Evolutionary conservation across 257 asterid genomes (phyloP).

Genomic region (Orobanche coerulescens): DNA sequence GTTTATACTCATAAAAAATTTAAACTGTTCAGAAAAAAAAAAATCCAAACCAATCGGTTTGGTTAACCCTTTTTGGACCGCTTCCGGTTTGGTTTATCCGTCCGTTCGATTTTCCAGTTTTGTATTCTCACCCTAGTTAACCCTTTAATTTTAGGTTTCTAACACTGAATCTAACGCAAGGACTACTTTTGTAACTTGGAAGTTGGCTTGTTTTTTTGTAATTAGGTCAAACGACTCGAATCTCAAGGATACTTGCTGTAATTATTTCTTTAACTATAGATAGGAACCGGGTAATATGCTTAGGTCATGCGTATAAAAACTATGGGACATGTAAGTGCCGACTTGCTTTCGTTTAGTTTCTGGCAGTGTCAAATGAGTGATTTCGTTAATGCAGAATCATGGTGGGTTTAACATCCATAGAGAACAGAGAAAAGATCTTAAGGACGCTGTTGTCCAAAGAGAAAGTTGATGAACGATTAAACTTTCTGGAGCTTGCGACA

Average conservation of each 20-base stretch:
- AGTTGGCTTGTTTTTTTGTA: no score
- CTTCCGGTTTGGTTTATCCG: no score
- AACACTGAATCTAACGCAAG: background rate
- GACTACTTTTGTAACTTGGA: no score
- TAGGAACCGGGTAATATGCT: background rate
- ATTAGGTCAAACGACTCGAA: no score
- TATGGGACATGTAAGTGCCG: background rate
- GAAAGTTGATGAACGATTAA: conserved; percentile 47
- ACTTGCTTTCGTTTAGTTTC: background rate
- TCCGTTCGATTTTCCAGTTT: no score
- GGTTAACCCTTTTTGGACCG: no score
- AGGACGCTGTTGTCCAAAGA: conserved; percentile 74
- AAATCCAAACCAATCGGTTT: no score
- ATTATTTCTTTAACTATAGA: background rate
- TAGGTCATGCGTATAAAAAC: background rate
- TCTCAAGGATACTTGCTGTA: background rate
- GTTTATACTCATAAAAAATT: no score
- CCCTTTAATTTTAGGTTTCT: background rate
- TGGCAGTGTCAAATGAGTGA: background rate
- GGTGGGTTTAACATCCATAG: conserved; percentile 77
- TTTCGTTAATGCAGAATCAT: conserved; percentile 42
- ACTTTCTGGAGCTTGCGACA: conserved; percentile 58
- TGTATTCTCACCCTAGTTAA: no score
- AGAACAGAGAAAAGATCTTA: conserved; percentile 66
- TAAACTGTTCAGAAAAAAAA: no score